phyloP scores from a whole-genome alignment of 75 land plant genomes.

The Ceratopteris richardii region DNA sequence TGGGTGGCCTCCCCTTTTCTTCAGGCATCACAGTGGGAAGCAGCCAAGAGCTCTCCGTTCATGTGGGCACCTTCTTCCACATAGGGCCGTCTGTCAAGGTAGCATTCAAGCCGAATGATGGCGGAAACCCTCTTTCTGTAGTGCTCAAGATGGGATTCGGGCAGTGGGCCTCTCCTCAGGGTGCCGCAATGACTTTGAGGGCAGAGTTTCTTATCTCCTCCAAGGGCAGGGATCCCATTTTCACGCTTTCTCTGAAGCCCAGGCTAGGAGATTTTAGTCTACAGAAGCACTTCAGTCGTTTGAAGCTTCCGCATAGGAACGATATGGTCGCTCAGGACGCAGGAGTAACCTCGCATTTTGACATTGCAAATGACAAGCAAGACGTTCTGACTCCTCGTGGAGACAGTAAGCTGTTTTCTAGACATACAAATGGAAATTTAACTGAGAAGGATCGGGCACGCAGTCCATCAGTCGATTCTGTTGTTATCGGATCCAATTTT shows the following conservation, averaged over 20 bases:
- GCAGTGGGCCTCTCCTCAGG: constrained; percentile 58
- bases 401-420: background rate
- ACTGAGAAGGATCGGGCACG: constrained; percentile 7
- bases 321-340: background rate
- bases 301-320: constrained; percentile 10
- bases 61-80: constrained; percentile 53
- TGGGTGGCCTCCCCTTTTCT: constrained; percentile 53
- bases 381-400: background rate
- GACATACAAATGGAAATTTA: background rate
- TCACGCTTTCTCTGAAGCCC: constrained; percentile 64
- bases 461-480: constrained; percentile 7
- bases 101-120: constrained; percentile 78
- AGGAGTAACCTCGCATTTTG: background rate
- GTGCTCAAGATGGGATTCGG: constrained; percentile 74
- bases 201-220: constrained; percentile 63
- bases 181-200: constrained; percentile 51
- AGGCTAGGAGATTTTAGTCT: constrained; percentile 66
- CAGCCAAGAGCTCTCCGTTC: constrained; percentile 52
- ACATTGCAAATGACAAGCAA: background rate
- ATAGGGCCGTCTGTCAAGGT: constrained; percentile 63
- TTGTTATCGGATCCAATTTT: constrained; percentile 4
- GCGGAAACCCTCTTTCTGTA: constrained; percentile 53
- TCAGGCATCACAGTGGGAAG: constrained; percentile 65
- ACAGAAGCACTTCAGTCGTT: constrained; percentile 28
- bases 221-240: constrained; percentile 40